Conservation (phyloP, 1,284 basidiomycete genomes). For the Apiotrichum sp. region DNA sequence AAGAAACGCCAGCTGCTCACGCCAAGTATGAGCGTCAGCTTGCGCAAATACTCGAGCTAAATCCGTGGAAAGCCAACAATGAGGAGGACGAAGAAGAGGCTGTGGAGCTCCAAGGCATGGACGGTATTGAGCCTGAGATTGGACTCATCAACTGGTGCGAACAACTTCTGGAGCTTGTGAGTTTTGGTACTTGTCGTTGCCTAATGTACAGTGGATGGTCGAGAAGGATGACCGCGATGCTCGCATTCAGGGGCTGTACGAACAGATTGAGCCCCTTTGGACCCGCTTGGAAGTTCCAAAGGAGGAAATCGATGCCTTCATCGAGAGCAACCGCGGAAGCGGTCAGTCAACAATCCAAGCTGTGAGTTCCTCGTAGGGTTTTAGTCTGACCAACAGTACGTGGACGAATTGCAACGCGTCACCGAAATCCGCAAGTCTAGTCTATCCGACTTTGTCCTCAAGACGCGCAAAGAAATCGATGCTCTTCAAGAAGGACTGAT, state of each 20-base stretch:
- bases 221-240: conserved; percentile 34
- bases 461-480: conserved; percentile 74
- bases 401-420: conserved; percentile 85
- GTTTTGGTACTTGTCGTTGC: neutral
- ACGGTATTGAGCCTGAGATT: conserved; percentile 40
- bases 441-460: conserved; percentile 77
- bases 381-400: conserved; percentile 54
- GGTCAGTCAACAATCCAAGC: conserved; percentile 36
- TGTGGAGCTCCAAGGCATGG: conserved; percentile 29
- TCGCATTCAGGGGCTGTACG: conserved; percentile 41
- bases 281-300: conserved; percentile 32
- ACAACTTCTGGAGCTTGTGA: conserved; percentile 29
- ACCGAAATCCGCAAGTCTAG: conserved; percentile 77
- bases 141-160: conserved; percentile 39
- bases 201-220: conserved; percentile 28
- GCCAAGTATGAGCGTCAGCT: conserved; percentile 26
- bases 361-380: conserved; percentile 19
- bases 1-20: conserved; percentile 32
- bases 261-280: conserved; percentile 45
- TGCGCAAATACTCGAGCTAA: conserved; percentile 20
- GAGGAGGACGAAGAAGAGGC: conserved; percentile 29
- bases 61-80: conserved; percentile 15
- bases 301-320: conserved; percentile 40
- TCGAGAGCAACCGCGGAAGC: conserved; percentile 42
- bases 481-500: conserved; percentile 81